Conservation (phyloP, 192 early-diverging fungal genomes). For the Coemansia sp. region DNA sequence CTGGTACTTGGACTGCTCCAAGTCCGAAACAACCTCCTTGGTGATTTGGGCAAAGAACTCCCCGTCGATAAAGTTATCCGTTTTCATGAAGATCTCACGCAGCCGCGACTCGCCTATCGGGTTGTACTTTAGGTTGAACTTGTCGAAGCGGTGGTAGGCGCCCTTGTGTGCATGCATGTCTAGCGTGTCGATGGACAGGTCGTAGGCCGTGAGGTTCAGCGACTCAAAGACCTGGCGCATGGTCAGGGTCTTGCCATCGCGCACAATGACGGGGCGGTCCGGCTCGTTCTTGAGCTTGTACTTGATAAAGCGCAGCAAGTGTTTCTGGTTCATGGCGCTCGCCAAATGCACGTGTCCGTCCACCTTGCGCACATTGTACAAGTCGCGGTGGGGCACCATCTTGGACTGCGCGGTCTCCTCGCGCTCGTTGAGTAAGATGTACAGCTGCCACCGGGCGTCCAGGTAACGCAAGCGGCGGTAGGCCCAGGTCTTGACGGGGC, state of each 20-base stretch:
- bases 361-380: slow-evolving; percentile 97
- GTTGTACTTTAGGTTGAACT: slow-evolving; percentile 96
- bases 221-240: slow-evolving; percentile 81
- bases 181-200: slow-evolving; percentile 88
- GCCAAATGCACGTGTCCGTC: slow-evolving; percentile 95
- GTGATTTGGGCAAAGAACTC: slow-evolving; percentile 88
- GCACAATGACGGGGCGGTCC: slow-evolving; percentile 76
- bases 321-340: slow-evolving; percentile 95
- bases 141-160: slow-evolving; percentile 94
- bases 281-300: slow-evolving; percentile 73
- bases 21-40: slow-evolving; percentile 83
- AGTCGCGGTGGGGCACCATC: slow-evolving; percentile 88
- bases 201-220: slow-evolving; percentile 88
- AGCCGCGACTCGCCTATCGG: slow-evolving; percentile 92
- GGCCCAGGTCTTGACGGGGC: slow-evolving; percentile 89
- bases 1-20: slow-evolving; percentile 93
- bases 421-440: slow-evolving; percentile 86
- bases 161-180: slow-evolving; percentile 98
- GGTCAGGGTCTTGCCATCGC: slow-evolving; percentile 79
- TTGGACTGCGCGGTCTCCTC: slow-evolving; percentile 91
- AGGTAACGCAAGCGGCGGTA: slow-evolving; percentile 84
- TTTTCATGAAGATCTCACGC: slow-evolving; percentile 93
- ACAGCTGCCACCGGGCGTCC: slow-evolving; percentile 92
- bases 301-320: slow-evolving; percentile 92
- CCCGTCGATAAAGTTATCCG: slow-evolving; percentile 85